A percentile compares a stretch with the other conserved stretches of the same genome.
These are phyloP conservation scores for Udeniomyces megalosporus DNA, from an alignment of 768 basidiomycete species.

Conservation along the genomic window DNA sequence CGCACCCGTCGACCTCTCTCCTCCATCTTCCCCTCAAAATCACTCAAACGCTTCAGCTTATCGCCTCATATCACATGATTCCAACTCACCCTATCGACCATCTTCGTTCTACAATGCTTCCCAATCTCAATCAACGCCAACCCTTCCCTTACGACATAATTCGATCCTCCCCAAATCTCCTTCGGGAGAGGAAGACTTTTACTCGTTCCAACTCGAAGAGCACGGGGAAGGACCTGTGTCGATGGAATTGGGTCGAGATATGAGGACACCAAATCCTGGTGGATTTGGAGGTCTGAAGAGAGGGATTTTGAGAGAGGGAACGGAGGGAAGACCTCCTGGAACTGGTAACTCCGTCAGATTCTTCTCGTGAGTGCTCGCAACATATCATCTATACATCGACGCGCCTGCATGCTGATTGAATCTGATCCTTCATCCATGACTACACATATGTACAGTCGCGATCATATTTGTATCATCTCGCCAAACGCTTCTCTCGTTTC, in stretches of 20 bases:
- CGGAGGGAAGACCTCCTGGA: conserved; percentile 42
- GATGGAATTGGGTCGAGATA: no score
- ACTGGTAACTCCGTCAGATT: conserved; percentile 67
- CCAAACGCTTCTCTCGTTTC: neutral
- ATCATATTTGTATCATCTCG: conserved; percentile 7
- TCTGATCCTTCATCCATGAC: neutral
- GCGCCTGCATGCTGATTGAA: neutral
- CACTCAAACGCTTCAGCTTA: neutral
- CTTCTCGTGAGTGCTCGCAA: conserved; percentile 46
- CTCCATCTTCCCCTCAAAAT: neutral
- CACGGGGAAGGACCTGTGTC: no score
- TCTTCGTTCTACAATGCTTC: neutral
- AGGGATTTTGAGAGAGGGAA: conserved; percentile 42
- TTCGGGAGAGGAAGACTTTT: neutral
- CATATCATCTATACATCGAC: neutral
- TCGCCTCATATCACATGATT: neutral
- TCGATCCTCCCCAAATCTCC: neutral
- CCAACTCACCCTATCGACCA: neutral
- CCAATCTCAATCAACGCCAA: neutral
- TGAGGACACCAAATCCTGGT: neutral
- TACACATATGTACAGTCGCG: conserved; percentile 1
- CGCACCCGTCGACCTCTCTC: no score
- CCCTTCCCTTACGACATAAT: neutral
- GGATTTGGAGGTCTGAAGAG: no score
- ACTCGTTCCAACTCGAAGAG: neutral